Base-by-base conservation (phyloP, 768 basidiomycete species). In the Clavaria fumosa region DNA sequence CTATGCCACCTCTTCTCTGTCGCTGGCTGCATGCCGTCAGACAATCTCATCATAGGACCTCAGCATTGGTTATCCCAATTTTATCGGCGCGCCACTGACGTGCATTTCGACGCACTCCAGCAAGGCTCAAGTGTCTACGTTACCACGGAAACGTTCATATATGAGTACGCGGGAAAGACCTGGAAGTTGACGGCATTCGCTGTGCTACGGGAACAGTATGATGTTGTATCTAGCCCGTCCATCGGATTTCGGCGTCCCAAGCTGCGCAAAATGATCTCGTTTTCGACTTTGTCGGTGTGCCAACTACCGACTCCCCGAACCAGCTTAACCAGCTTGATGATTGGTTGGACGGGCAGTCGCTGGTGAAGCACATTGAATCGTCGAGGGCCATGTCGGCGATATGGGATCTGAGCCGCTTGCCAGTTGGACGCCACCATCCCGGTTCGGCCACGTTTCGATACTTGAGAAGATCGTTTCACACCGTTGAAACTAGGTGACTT, bases 261-360 rank as follows among this genome's bases (percentile, higher is more conserved):
- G n/a, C n/a, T n/a, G n/a, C n/a, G n/a, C n/a, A n/a, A n/a, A n/a
- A n/a, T n/a, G n/a, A n/a, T n/a, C n/a, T n/a, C n/a, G n/a, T n/a
- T n/a, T n/a, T n/a, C n/a, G n/a, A n/a, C n/a, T n/a, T n/a, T n/a
- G n/a, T n/a, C 20, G 5, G 31, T 6, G 14, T 33, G 31, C 31
- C 6, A 5, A 14, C 31, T 6, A 33, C n/a, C 14, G 31, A 19
- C 20, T 33, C 14, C n/a, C 31, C 31, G n/a, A n/a, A n/a, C n/a
- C n/a, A n/a, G n/a, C n/a, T n/a, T 6, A 19, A 33, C n/a, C 5
- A 14, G 14, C 5, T 33, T 14, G 31, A 33, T 6, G 31, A 33
- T 14, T 33, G 31, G 31, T 33, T 33, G 31, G 6, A 33, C 20
- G n/a, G 31, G 20, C 31, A 33, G 20, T 33, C 31, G 20, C 31